phyloP scores from a whole-genome alignment of 148 eudicot genomes.

The Dysphania ambrosioides region DNA sequence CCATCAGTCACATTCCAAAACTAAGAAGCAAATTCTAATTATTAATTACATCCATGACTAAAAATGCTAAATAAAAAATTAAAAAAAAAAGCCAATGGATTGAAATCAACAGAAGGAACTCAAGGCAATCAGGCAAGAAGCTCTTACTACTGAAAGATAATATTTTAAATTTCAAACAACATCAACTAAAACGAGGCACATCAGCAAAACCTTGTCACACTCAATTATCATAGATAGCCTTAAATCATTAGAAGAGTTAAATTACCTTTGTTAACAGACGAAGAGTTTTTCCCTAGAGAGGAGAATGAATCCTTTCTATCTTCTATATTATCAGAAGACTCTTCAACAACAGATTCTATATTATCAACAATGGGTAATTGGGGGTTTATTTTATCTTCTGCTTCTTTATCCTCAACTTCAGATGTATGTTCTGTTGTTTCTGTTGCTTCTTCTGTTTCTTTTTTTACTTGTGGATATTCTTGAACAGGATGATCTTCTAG shows the following conservation, averaged over 20 bases:
- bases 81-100: no score
- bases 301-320: constrained; percentile 18
- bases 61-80: background rate
- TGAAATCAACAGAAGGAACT: no score
- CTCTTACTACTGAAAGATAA: no score
- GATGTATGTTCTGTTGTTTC: constrained; percentile 16
- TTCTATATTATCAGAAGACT: constrained; percentile 26
- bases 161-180: no score
- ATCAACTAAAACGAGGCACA: constrained; percentile 3
- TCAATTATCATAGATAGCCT: background rate
- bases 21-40: background rate
- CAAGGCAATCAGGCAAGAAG: no score
- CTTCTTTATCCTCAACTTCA: constrained; percentile 18
- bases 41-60: background rate
- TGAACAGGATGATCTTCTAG: constrained; percentile 21
- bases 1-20: background rate
- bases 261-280: constrained; percentile 36
- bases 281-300: constrained; percentile 20
- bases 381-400: constrained; percentile 22
- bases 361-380: constrained; percentile 1
- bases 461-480: constrained; percentile 23
- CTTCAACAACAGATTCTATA: constrained; percentile 20
- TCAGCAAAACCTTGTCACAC: background rate
- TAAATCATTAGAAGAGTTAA: background rate
- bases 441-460: constrained; percentile 27